Evolutionary conservation across 768 basidiomycete species (phyloP), one percentile per base, ranked within the genome.

Genomic region (Rossbeevera mucosa): DNA sequence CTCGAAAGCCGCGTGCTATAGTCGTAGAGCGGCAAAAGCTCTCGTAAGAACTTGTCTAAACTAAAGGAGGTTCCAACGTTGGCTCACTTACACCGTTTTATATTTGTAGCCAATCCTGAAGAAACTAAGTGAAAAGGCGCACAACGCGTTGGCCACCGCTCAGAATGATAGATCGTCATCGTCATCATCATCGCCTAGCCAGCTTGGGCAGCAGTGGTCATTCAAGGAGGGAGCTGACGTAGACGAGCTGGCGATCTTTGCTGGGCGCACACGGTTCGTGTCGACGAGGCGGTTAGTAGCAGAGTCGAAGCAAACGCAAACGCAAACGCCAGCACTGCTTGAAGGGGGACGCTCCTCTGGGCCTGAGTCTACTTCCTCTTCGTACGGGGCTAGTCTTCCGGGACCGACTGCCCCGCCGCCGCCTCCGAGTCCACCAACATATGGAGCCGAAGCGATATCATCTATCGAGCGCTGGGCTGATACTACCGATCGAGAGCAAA

Each of bases 191-290:
- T 36, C 33, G 33, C n/a, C 66, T 8, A 43, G 61, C 0, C 55
- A 47, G 55, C 56, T 51, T 63, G 72, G 79, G 5, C 61, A 75
- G 18, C 66, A 75, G 3, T 83, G 81, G 83, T 72, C 67, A 31
- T 67, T 83, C 57, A 77, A 80, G 48, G 71, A 76, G 51, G 80
- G 81, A 45, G 75, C 75, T 11, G 72, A 69, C 0, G 83, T 64
- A 18, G 86, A 88, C 52, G 86, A 86, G 55, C 71, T 89, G 4
- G 73, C 80, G 0, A 85, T 88, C 41, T 83, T 88, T 59, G 80
- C 84, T 0, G 87, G 86, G 4, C 79, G 80, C 52, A 84, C 80
- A 0, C 74, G 80, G 8, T 79, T 88, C 36, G 78, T 87, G 13
- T 78, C 81, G 2, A 69, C 73, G 7, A 75, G 76, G 58, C 70